These are phyloP conservation scores for Oryza meridionalis DNA, from an alignment of 176 grass and related monocot species.

Conservation along the genomic window DNA sequence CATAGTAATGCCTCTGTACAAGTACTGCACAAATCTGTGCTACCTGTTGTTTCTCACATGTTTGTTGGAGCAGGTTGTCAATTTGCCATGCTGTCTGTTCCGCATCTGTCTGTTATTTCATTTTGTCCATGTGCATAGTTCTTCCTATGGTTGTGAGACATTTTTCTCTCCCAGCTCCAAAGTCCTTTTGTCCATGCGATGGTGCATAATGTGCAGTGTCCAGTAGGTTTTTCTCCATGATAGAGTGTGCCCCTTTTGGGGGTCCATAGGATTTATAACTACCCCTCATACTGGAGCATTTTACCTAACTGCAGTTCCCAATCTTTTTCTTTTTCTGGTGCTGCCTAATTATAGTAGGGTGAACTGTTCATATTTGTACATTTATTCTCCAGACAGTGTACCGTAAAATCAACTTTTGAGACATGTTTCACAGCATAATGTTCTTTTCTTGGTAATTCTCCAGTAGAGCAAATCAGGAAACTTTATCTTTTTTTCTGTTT, in stretches of 20 bases:
- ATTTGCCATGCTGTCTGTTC: conserved; percentile 41
- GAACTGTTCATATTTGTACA: conserved; percentile 30
- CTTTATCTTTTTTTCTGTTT: background rate
- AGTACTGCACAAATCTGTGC: conserved; percentile 25
- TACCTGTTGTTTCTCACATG: conserved; percentile 46
- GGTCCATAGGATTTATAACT: background rate
- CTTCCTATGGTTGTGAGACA: conserved; percentile 33
- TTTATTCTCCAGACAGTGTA: conserved; percentile 10
- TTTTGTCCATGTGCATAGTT: conserved; percentile 45
- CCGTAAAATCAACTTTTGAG: conserved; percentile 6
- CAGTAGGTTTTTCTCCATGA: conserved; percentile 11
- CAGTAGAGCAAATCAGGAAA: conserved; percentile 17
- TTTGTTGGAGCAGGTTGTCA: conserved; percentile 36
- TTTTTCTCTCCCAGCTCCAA: conserved; percentile 26
- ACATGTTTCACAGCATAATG: conserved; percentile 3
- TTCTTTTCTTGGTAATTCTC: conserved; percentile 31
- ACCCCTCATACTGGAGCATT: background rate
- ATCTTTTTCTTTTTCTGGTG: background rate
- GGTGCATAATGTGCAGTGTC: conserved; percentile 35
- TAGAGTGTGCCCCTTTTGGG: background rate
- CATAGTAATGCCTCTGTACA: conserved; percentile 30
- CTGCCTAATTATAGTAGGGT: conserved; percentile 37
- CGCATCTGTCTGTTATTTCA: conserved; percentile 13
- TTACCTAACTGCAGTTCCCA: background rate
- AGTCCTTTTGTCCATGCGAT: conserved; percentile 35